Conservation (phyloP, 106 monocot species). For the Posidonia australis region DNA sequence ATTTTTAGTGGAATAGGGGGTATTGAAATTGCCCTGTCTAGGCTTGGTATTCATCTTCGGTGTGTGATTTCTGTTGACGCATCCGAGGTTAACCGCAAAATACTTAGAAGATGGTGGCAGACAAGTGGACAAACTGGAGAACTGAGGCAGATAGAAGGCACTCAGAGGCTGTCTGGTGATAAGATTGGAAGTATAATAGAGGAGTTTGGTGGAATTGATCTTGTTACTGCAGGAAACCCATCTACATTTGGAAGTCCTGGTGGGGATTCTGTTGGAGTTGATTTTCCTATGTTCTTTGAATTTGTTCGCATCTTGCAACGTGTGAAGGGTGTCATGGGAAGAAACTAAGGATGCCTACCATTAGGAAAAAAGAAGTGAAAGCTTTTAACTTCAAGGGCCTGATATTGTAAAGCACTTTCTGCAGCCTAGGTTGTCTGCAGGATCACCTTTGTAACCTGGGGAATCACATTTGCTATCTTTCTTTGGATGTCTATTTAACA, state of each 20-base stretch:
- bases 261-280: constrained; percentile 32
- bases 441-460: too few relatives aligned
- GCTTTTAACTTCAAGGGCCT: too few relatives aligned
- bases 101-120: constrained; percentile 69
- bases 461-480: too few relatives aligned
- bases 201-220: constrained; percentile 66
- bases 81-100: constrained; percentile 40
- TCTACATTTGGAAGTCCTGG: constrained; percentile 6
- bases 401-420: too few relatives aligned
- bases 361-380: too few relatives aligned
- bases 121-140: constrained; percentile 43
- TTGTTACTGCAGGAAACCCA: constrained; percentile 49
- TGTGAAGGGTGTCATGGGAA: constrained; percentile 35
- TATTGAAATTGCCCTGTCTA: constrained; percentile 47
- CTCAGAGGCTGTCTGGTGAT: constrained; percentile 38
- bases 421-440: too few relatives aligned
- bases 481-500: too few relatives aligned
- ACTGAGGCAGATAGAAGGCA: constrained; percentile 43
- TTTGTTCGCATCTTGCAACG: constrained; percentile 64
- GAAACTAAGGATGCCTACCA: constrained; percentile 14
- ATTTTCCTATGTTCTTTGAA: constrained; percentile 47
- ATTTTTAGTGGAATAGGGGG: constrained; percentile 70
- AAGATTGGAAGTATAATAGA: constrained; percentile 27
- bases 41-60: constrained; percentile 58
- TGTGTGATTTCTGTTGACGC: constrained; percentile 72